These are phyloP conservation scores for Backusella liffmaniae DNA, from an alignment of 192 early-diverging fungal species.

Conservation along the genomic window DNA sequence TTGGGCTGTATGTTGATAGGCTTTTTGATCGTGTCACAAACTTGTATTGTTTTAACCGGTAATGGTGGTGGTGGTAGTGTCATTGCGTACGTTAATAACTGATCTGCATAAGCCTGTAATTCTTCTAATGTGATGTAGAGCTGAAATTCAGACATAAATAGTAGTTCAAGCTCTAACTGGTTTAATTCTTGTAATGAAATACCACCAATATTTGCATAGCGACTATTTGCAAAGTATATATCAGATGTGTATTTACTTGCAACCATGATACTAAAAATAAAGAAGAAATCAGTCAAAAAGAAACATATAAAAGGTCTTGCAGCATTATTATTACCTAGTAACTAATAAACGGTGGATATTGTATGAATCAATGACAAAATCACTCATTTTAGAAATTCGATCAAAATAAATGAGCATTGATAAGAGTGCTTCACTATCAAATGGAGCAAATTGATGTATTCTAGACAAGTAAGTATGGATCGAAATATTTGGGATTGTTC, in stretches of 20 bases:
- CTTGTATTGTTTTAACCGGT: not conserved
- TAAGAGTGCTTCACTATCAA: slow-evolving; percentile 64
- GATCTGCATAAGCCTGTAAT: slow-evolving; percentile 60
- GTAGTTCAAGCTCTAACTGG: slow-evolving; percentile 72
- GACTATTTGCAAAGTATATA: slow-evolving; percentile 66
- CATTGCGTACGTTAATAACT: slow-evolving; percentile 43
- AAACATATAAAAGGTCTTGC: too few species aligned
- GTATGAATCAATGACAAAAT: slow-evolving; percentile 58
- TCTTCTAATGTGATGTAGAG: slow-evolving; percentile 59
- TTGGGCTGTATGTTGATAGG: not conserved
- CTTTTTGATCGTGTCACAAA: not conserved
- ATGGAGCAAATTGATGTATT: slow-evolving; percentile 65
- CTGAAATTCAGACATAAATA: slow-evolving; percentile 68
- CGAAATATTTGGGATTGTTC: slow-evolving; percentile 63
- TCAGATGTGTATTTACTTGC: slow-evolving; percentile 73
- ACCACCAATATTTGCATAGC: slow-evolving; percentile 75
- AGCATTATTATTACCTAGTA: slow-evolving; percentile 32
- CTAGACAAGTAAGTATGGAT: slow-evolving; percentile 64
- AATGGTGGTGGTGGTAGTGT: slow-evolving; percentile 3
- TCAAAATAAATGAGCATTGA: slow-evolving; percentile 73
- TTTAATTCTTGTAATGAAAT: slow-evolving; percentile 69
- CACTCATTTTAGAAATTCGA: slow-evolving; percentile 51
- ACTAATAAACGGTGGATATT: slow-evolving; percentile 73
- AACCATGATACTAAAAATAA: slow-evolving; percentile 50
- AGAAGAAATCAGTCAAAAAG: not conserved